Conservation (phyloP, 108 stramenopile genomes). For the Heterococcus sp. region DNA sequence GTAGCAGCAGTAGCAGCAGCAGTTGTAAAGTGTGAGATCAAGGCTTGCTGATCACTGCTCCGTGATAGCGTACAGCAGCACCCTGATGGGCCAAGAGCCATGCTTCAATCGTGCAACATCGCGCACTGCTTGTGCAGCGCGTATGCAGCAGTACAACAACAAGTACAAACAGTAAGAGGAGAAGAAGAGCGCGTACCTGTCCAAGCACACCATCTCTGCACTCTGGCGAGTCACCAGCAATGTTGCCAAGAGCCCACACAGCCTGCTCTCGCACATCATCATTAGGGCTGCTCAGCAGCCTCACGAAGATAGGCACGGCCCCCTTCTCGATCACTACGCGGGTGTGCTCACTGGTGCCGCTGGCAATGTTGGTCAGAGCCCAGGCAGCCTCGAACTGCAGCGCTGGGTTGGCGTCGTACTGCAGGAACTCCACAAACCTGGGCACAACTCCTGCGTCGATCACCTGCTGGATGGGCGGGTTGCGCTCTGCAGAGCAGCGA, state of each 20-base stretch:
- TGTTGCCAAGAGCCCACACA: conserved; percentile 98
- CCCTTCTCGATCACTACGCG: conserved; percentile 93
- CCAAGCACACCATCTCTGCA: conserved; percentile 91
- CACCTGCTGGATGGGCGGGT: conserved; percentile 96
- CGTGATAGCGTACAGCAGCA: not conserved
- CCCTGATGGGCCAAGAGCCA: not conserved
- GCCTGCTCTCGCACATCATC: conserved; percentile 97
- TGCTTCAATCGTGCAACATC: not conserved
- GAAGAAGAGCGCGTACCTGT: conserved; percentile 36
- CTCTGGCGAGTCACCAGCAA: conserved; percentile 93
- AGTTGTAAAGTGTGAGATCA: too few species aligned
- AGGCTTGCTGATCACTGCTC: too few species aligned
- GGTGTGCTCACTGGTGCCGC: conserved; percentile 93
- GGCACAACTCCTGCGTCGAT: conserved; percentile 93
- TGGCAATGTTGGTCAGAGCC: conserved; percentile 98
- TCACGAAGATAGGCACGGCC: conserved; percentile 94
- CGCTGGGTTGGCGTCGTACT: conserved; percentile 81
- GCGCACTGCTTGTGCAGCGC: not conserved
- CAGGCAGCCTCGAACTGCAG: conserved; percentile 99
- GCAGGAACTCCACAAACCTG: conserved; percentile 90
- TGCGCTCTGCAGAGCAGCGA: conserved; percentile 76
- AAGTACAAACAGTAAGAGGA: too few species aligned
- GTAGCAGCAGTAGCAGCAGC: too few species aligned
- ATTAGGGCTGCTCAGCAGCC: conserved; percentile 80
- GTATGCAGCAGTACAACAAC: too few species aligned